Conservation (phyloP, 1,139 yeast genomes). For the Trichomonascaceae sp. region DNA sequence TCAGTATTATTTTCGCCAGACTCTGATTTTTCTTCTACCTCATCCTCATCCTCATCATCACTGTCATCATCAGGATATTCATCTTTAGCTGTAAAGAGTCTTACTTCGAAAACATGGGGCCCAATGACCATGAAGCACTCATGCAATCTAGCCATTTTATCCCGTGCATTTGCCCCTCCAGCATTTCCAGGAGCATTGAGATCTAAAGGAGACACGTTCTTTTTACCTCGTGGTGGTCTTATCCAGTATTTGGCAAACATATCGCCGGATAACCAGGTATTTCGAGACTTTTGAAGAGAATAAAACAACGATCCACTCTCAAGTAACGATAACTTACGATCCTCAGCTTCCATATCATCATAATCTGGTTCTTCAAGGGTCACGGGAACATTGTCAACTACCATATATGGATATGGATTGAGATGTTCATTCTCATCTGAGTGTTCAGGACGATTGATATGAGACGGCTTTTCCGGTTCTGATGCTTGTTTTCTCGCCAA, state of each 20-base stretch:
- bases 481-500: neutral
- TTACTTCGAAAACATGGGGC: constrained; percentile 73
- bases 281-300: constrained; percentile 69
- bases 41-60: constrained; percentile 15
- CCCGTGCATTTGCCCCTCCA: constrained; percentile 54
- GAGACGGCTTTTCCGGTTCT: neutral
- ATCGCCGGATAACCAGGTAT: constrained; percentile 63
- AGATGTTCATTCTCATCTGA: neutral
- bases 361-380: constrained; percentile 58
- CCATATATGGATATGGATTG: constrained; percentile 53
- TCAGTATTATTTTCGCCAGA: neutral
- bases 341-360: constrained; percentile 53
- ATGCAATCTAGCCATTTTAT: constrained; percentile 82
- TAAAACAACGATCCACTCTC: constrained; percentile 57
- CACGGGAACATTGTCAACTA: constrained; percentile 65
- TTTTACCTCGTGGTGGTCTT: constrained; percentile 50
- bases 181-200: constrained; percentile 22
- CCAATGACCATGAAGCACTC: constrained; percentile 71
- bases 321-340: constrained; percentile 44
- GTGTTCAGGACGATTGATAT: neutral
- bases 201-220: constrained; percentile 16
- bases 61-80: constrained; percentile 38
- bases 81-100: constrained; percentile 77
- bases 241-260: constrained; percentile 78
- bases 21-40: constrained; percentile 8